phyloP scores from a whole-genome alignment of 1,284 basidiomycete genomes.

The Cryptococcus sp. region DNA sequence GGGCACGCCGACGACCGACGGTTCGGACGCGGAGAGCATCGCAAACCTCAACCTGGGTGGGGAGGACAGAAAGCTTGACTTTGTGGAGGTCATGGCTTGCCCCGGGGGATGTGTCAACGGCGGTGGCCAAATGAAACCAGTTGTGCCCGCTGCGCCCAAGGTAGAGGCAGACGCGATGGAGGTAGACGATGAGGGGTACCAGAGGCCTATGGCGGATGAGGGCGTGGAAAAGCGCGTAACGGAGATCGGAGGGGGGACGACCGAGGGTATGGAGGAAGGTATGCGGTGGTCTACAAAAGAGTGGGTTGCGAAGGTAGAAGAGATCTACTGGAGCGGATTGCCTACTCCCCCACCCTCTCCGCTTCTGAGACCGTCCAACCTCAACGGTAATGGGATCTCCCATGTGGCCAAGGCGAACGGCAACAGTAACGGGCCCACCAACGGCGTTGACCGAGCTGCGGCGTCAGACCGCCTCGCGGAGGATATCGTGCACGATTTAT shows the following conservation, averaged over 20 bases:
- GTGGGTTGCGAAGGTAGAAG: slow-evolving; percentile 74
- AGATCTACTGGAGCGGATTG: slow-evolving; percentile 64
- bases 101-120: slow-evolving; percentile 97
- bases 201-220: slow-evolving; percentile 57
- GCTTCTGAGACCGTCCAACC: slow-evolving; percentile 11
- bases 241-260: slow-evolving; percentile 3
- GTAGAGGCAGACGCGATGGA: slow-evolving; percentile 13
- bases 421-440: background rate
- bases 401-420: background rate
- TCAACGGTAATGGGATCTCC: slow-evolving; percentile 2
- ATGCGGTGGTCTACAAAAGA: slow-evolving; percentile 56
- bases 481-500: slow-evolving; percentile 52
- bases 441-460: slow-evolving; percentile 5
- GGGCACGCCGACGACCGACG: slow-evolving; percentile 26
- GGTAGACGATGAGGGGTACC: slow-evolving; percentile 62
- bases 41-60: slow-evolving; percentile 21
- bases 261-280: slow-evolving; percentile 49
- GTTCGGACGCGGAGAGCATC: slow-evolving; percentile 23
- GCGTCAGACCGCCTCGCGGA: slow-evolving; percentile 54
- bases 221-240: slow-evolving; percentile 29
- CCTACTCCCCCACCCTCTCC: slow-evolving; percentile 58
- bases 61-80: slow-evolving; percentile 73
- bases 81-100: slow-evolving; percentile 99
- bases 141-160: background rate
- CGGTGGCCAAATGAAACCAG: slow-evolving; percentile 82